phyloP scores from a whole-genome alignment of 306 rosid genomes.

The Mucuna pruriens region DNA sequence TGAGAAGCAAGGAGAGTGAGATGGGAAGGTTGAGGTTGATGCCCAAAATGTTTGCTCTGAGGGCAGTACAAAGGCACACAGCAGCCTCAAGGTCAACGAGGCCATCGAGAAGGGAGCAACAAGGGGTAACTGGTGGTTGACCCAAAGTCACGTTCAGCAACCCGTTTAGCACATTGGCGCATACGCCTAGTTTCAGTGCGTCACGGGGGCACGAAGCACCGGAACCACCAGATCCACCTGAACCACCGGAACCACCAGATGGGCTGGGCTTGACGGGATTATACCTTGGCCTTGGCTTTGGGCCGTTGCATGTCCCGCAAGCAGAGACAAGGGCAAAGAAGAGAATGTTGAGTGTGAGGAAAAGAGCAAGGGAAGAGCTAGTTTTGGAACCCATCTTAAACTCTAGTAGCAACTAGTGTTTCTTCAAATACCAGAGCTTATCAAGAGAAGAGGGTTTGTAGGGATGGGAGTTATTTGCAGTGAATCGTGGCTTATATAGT shows the following conservation, averaged over 20 bases:
- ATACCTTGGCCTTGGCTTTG: neutral
- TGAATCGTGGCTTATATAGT: neutral
- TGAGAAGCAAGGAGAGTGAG: conserved; percentile 76
- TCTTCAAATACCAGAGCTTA: neutral
- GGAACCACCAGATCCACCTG: neutral
- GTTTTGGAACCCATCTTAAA: conserved; percentile 63
- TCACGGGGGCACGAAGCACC: conserved; percentile 61
- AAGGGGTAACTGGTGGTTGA: conserved; percentile 68
- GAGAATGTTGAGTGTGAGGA: conserved; percentile 68
- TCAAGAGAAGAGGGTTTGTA: conserved; percentile 14
- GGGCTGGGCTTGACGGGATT: conserved; percentile 15
- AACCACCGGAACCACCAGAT: neutral
- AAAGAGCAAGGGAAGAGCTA: conserved; percentile 60
- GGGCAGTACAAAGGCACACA: conserved; percentile 81
- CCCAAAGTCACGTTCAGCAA: conserved; percentile 60
- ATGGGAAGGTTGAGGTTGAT: conserved; percentile 72
- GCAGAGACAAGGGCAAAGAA: conserved; percentile 68
- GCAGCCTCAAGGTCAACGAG: conserved; percentile 85
- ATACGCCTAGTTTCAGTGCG: conserved; percentile 69
- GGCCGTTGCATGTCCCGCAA: conserved; percentile 53
- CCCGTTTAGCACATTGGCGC: conserved; percentile 67
- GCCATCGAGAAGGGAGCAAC: conserved; percentile 72
- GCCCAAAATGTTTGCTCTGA: conserved; percentile 72
- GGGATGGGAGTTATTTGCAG: neutral
- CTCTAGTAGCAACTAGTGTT: neutral